Percentiles rank a stretch among this genome's conserved stretches.
Evolutionary conservation across 1,284 basidiomycete genomes (phyloP).

Genomic region (Cryptococcus amylolentus): DNA sequence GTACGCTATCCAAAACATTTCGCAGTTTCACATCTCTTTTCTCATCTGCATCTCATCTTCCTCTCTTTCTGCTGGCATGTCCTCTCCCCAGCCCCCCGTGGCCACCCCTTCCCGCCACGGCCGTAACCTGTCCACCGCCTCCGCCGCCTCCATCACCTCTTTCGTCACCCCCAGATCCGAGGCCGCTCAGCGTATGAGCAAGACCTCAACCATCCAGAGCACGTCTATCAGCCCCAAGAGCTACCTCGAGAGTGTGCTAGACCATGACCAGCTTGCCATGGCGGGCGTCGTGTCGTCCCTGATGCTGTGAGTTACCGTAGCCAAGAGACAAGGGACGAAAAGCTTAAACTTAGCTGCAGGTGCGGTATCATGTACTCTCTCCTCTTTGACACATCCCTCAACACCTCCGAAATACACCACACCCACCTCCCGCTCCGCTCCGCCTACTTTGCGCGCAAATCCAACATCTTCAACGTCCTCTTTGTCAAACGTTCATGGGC

Average conservation of each 20-base stretch:
- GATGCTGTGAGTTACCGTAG: conserved; percentile 26
- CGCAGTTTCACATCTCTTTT: too few relatives aligned
- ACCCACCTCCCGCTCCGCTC: conserved; percentile 41
- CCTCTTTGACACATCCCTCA: conserved; percentile 59
- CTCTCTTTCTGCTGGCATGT: too few relatives aligned
- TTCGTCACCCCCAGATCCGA: conserved; percentile 22
- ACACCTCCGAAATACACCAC: conserved; percentile 53
- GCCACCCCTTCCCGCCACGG: neutral
- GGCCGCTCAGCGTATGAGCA: conserved; percentile 24
- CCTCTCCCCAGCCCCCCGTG: too few relatives aligned
- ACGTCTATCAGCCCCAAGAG: conserved; percentile 8
- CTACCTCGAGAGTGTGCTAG: conserved; percentile 5
- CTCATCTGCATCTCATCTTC: too few relatives aligned
- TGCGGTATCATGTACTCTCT: conserved; percentile 53
- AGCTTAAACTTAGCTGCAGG: conserved; percentile 14
- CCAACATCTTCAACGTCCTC: conserved; percentile 73
- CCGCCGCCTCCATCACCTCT: neutral
- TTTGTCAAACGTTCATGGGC: conserved; percentile 92
- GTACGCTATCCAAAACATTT: too few relatives aligned
- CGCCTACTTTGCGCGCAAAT: conserved; percentile 75
- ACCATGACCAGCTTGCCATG: conserved; percentile 7
- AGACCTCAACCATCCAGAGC: conserved; percentile 25
- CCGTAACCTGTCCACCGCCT: conserved; percentile 1
- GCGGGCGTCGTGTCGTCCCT: conserved; percentile 15
- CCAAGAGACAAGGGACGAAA: neutral